Conservation (phyloP, 2,329 filamentous ascomycete species). For the Seiridium unicorne region DNA sequence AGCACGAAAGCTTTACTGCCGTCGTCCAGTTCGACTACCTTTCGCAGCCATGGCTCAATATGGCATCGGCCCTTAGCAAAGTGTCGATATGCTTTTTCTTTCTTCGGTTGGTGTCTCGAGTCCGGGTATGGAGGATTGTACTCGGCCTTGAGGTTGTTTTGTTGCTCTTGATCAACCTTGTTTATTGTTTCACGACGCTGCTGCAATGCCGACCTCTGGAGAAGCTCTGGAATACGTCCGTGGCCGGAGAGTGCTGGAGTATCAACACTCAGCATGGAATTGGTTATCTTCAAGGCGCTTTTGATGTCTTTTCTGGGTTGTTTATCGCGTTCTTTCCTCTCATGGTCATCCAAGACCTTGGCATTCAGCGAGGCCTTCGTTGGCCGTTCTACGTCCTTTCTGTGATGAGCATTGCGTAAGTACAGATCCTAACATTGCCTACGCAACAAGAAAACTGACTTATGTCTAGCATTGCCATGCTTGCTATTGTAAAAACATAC, state of each 20-base stretch:
- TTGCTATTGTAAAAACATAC: conserved; percentile 32
- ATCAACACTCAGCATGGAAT: conserved; percentile 29
- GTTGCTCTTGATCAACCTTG: conserved; percentile 30
- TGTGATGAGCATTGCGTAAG: conserved; percentile 26
- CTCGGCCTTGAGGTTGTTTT: conserved; percentile 27
- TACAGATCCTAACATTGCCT: background rate
- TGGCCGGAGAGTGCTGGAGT: conserved; percentile 30
- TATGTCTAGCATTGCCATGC: conserved; percentile 25
- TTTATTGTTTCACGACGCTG: conserved; percentile 30
- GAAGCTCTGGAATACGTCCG: conserved; percentile 31
- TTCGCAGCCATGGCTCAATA: conserved; percentile 33
- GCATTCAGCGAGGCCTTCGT: conserved; percentile 21
- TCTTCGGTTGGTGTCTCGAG: conserved; percentile 25
- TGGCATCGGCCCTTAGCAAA: conserved; percentile 32
- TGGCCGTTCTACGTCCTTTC: conserved; percentile 35
- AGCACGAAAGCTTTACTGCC: conserved; percentile 17
- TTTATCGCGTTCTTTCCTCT: conserved; percentile 33
- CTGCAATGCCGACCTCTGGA: conserved; percentile 36
- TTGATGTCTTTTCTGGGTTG: conserved; percentile 33
- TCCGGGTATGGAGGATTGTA: conserved; percentile 28
- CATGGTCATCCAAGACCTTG: conserved; percentile 28
- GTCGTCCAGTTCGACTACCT: conserved; percentile 33
- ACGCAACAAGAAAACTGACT: background rate
- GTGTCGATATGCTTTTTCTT: conserved; percentile 36
- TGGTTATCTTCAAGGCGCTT: conserved; percentile 34